Base-by-base conservation (phyloP, 768 basidiomycete genomes). In the Hemileccinum impolitum region DNA sequence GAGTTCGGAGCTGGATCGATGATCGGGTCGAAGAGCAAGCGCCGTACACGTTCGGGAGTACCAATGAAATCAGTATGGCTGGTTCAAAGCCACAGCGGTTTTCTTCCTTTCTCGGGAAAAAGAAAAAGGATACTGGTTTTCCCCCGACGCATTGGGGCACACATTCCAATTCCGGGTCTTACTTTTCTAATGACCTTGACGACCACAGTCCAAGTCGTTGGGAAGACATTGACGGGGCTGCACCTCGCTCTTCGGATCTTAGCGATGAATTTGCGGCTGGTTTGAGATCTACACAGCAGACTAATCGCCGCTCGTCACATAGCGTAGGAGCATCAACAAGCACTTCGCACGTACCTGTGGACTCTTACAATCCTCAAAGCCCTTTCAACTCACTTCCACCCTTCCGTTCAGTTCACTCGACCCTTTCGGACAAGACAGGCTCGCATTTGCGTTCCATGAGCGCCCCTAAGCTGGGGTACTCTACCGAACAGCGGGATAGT, bases 91-190 rank as follows among this genome's bases (percentile, higher is more conserved):
- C 60, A 43, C 65, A 63, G 13, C 67, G 69, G 34, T 59, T 63
- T 19, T 63, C 67, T 42, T 58, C 63, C 18, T 54, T 70, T 17
- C 56, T 66, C 1, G 52, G 56, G 21, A 73, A 69, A 51, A 80
- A 77, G 65, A 81, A 79, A 62, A 79, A 76, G 51, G 56, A 67
- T 35, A 26, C 62, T 1, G 60, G 72, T 2, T 89, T 87, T 51
- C 87, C 88, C 28, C 87, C 87, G 4, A 57, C 68, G 23, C 72
- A 80, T 17, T 90, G 87, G 87, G 82, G 80, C 7, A 59, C 61
- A 13, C 63, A 61, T 30, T 74, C 72, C 49, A 67, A 75, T 45
- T 65, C 68, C 8, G 84, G 80, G 1, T 80, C 84, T 8, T 84
- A 83, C 61, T 85, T 86, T 53, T 62, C 70, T 43, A 54, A 67